Base-by-base conservation (phyloP, 2,329 filamentous ascomycete genomes). In the Ramularia collo-cygni region DNA sequence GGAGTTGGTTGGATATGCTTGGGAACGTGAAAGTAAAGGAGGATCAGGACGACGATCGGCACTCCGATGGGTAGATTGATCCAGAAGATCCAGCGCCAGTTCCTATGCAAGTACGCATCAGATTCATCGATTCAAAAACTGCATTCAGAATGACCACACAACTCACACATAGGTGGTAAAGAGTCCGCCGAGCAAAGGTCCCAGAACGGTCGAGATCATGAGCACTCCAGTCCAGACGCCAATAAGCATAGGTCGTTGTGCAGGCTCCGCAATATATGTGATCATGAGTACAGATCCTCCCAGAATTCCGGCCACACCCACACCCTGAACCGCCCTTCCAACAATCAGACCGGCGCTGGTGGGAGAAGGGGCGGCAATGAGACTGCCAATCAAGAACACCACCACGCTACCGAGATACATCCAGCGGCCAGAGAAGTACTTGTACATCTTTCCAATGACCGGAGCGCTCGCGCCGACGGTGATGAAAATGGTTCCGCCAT, bases 301-400 rank as follows among this genome's bases (percentile, higher is more conserved):
- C 35, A 52, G 51, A 8, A 68, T 56, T 1, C 67, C 67, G 10
- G 62, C 65, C 17, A 67, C 69, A 2, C 71, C 72, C 8, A 71
- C 56, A 6, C 74, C 74, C 43, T 76, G 70, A 10, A 77, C 49
- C 0, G 69, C 65, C n/a, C 74, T 62, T 2, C 73, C 74, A 2
- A 64, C 63, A 30, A 77, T 71, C 29, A 77, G 57, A 61, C 70
- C 70, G 2, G 58, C 45, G 49, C 73, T 74, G 40, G 60, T 64
- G 3, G 59, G 51, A 3, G 71, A 68, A 3, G 63, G 57, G 1
- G 68, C 72, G 44, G 72, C 75, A 0, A 76, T 44, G 12, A 74
- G 64, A 1, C 67, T 72, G 10, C 70, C 68, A 4, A 69, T 21
- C 39, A 69, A 63, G 44, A 70, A 71, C 21, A 70, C 51, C 3